Conservation (phyloP, 805 yeast genomes). For the Wickerhamiella domercqiae region DNA sequence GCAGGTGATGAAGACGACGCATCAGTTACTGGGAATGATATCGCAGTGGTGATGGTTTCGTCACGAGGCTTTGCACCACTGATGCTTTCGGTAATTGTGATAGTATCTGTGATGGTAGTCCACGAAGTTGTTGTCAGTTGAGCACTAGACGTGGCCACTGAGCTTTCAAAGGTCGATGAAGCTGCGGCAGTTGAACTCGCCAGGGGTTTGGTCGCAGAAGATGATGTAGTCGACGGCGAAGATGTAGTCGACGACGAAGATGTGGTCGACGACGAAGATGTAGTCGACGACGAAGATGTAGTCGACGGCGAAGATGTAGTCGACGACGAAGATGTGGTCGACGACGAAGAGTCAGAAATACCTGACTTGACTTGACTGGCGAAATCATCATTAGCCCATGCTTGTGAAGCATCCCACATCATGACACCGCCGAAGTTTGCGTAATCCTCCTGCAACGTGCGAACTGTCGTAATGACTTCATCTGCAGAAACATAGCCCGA, state of each 20-base stretch:
- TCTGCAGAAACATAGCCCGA: slow-evolving; percentile 38
- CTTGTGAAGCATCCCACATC: slow-evolving; percentile 74
- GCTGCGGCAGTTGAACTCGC: background rate
- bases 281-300: slow-evolving; percentile 1
- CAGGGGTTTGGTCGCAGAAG: background rate
- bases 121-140: slow-evolving; percentile 1
- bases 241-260: background rate
- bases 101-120: slow-evolving; percentile 1
- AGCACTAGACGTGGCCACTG: slow-evolving; percentile 1
- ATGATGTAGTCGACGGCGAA: background rate
- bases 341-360: slow-evolving; percentile 30
- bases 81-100: slow-evolving; percentile 2
- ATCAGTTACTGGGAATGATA: background rate
- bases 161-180: background rate
- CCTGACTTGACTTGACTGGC: slow-evolving; percentile 33
- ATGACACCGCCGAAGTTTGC: slow-evolving; percentile 49
- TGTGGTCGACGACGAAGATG: background rate
- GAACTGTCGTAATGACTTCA: slow-evolving; percentile 17
- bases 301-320: background rate
- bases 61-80: background rate
- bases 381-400: slow-evolving; percentile 35
- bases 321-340: slow-evolving; percentile 28
- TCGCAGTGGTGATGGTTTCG: background rate
- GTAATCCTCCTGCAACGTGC: slow-evolving; percentile 15
- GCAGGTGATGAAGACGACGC: background rate